A percentile compares a stretch with the other conserved stretches of the same genome.
These are phyloP conservation scores for Trametes cingulata DNA, from an alignment of 768 basidiomycete species.

Conservation along the genomic window DNA sequence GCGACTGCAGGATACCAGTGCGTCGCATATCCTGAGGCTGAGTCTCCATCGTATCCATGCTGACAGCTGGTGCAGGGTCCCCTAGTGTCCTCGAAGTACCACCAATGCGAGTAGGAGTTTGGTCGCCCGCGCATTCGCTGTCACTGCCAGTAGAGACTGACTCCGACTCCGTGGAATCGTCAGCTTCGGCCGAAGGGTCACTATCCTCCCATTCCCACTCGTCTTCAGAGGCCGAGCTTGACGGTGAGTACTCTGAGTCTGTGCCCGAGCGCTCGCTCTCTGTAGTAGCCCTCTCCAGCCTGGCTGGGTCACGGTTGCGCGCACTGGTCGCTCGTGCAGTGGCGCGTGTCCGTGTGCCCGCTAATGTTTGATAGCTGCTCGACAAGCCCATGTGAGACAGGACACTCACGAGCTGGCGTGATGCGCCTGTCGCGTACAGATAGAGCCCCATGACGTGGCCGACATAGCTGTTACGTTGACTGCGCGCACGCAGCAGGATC, in stretches of 20 bases:
- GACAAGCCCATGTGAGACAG: conserved; percentile 32
- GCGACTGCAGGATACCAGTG: too few relatives aligned
- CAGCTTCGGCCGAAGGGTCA: neutral
- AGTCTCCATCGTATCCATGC: too few relatives aligned
- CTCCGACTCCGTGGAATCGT: neutral
- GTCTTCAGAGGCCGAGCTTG: neutral
- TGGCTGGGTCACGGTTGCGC: too few relatives aligned
- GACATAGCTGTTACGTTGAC: conserved; percentile 34
- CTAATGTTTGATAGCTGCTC: conserved; percentile 34
- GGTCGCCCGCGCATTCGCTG: neutral
- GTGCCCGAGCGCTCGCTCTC: too few relatives aligned
- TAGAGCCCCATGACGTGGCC: conserved; percentile 33
- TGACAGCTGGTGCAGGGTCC: too few relatives aligned
- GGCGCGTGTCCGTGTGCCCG: conserved; percentile 18
- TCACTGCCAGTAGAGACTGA: neutral
- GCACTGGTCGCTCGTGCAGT: too few relatives aligned
- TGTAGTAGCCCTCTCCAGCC: too few relatives aligned
- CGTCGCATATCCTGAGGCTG: too few relatives aligned
- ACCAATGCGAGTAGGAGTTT: neutral
- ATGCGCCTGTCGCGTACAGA: conserved; percentile 35
- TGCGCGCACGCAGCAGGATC: conserved; percentile 32
- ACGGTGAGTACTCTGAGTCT: too few relatives aligned
- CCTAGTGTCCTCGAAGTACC: neutral
- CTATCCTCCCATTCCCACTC: neutral
- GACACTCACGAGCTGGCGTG: conserved; percentile 34